Percentiles rank a stretch among this genome's conserved stretches.
Conservation (phyloP, 78 protist genomes). For the Chrysochromulina parva region DNA sequence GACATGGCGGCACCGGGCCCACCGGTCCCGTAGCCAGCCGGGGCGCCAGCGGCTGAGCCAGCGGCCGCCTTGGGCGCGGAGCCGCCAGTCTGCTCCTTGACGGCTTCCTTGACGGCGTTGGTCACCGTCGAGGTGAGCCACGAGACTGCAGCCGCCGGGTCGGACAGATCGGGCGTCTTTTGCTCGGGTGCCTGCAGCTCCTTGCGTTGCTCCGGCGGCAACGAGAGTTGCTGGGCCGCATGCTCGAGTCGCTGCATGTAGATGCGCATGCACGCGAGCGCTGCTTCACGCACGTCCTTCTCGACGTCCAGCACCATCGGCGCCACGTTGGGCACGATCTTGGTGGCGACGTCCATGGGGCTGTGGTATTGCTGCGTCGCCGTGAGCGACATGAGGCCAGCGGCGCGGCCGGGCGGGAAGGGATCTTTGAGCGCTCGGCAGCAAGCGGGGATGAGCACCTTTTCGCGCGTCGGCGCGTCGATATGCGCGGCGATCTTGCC, state of each 20-base stretch:
- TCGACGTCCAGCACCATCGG: conserved; percentile 23
- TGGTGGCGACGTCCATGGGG: background rate
- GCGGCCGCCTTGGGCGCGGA: too few relatives aligned
- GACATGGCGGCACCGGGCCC: background rate
- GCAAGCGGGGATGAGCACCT: conserved; percentile 47
- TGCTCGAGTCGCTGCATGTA: background rate
- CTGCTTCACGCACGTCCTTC: conserved; percentile 24
- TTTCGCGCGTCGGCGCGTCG: background rate
- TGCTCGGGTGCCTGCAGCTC: too few relatives aligned
- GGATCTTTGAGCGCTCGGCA: conserved; percentile 46
- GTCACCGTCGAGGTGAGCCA: too few relatives aligned
- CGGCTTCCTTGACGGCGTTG: too few relatives aligned
- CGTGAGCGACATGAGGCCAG: conserved; percentile 16
- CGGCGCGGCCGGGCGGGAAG: conserved; percentile 39
- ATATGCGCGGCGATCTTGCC: conserved; percentile 51
- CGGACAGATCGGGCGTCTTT: too few relatives aligned
- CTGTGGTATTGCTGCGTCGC: conserved; percentile 1
- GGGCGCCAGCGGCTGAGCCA: too few relatives aligned
- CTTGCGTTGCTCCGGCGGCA: too few relatives aligned
- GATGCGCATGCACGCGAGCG: background rate
- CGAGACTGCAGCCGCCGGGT: too few relatives aligned
- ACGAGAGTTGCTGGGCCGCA: background rate
- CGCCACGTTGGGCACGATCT: conserved; percentile 28
- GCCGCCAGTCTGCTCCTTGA: too few relatives aligned
- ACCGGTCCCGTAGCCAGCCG: too few relatives aligned